Percentiles rank a stretch among this genome's conserved stretches.
Conservation (phyloP, 2,329 filamentous ascomycete genomes). For the Metarhizium humberi region DNA sequence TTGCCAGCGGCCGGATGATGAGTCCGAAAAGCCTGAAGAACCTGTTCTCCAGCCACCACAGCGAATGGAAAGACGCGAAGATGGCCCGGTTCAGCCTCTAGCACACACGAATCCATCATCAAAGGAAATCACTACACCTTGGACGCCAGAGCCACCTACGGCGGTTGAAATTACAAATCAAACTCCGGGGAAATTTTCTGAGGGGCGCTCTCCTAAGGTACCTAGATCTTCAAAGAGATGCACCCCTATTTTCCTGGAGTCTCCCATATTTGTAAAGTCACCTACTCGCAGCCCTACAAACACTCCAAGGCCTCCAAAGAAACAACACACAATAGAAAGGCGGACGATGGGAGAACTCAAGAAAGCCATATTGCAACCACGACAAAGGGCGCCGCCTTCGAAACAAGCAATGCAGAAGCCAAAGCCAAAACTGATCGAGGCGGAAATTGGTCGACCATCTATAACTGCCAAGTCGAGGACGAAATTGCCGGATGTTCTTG, state of each 20-base stretch:
- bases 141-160: slow-evolving; percentile 1
- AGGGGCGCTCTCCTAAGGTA: slow-evolving; percentile 1
- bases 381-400: neutral
- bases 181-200: neutral
- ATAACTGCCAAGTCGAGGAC: neutral
- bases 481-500: neutral
- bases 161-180: neutral
- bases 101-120: neutral
- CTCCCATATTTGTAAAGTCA: neutral
- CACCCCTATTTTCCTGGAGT: slow-evolving; percentile 4
- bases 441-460: neutral
- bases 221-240: slow-evolving; percentile 7
- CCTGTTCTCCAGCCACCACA: neutral
- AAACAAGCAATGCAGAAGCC: slow-evolving; percentile 1
- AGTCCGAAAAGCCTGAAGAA: neutral
- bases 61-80: neutral
- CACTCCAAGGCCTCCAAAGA: neutral
- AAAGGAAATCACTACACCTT: neutral
- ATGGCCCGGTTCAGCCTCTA: neutral
- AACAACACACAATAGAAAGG: neutral
- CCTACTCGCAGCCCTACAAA: neutral
- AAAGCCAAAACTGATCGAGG: neutral
- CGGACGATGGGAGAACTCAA: slow-evolving; percentile 8
- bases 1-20: neutral
- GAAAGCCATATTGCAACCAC: slow-evolving; percentile 6